These are phyloP conservation scores for Alternaria dauci DNA, from an alignment of 2,329 filamentous ascomycete species.

Conservation along the genomic window DNA sequence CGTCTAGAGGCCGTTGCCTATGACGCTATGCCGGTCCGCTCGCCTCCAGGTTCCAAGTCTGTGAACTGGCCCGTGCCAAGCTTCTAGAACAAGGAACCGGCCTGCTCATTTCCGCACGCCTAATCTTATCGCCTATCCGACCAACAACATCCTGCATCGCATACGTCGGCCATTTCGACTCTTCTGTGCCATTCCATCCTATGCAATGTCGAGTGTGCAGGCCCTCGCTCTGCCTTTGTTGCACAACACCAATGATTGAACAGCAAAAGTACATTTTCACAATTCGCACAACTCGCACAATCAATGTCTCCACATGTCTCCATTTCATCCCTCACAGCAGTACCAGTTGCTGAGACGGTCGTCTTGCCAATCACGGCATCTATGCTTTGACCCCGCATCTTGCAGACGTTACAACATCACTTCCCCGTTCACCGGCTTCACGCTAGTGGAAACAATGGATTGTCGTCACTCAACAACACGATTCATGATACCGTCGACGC, in stretches of 20 bases:
- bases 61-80: slow-evolving; percentile 14
- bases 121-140: slow-evolving; percentile 6
- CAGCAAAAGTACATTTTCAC: too few relatives aligned
- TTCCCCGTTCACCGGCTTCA: background rate
- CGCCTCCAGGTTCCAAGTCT: slow-evolving; percentile 11
- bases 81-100: slow-evolving; percentile 25
- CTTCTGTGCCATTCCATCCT: too few relatives aligned
- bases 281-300: too few relatives aligned
- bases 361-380: background rate
- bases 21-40: slow-evolving; percentile 27
- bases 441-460: background rate
- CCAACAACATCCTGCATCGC: background rate
- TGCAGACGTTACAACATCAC: background rate
- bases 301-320: too few relatives aligned
- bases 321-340: background rate
- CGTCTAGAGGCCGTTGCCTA: slow-evolving; percentile 11
- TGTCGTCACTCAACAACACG: background rate
- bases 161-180: background rate
- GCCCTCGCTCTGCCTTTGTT: too few relatives aligned
- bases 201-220: too few relatives aligned
- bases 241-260: too few relatives aligned
- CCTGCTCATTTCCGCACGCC: slow-evolving; percentile 11
- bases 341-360: background rate
- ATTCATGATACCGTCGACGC: background rate
- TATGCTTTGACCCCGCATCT: background rate